These are phyloP conservation scores for Oxytropis ochrocephala DNA, from an alignment of 306 rosid genomes.

Conservation along the genomic window DNA sequence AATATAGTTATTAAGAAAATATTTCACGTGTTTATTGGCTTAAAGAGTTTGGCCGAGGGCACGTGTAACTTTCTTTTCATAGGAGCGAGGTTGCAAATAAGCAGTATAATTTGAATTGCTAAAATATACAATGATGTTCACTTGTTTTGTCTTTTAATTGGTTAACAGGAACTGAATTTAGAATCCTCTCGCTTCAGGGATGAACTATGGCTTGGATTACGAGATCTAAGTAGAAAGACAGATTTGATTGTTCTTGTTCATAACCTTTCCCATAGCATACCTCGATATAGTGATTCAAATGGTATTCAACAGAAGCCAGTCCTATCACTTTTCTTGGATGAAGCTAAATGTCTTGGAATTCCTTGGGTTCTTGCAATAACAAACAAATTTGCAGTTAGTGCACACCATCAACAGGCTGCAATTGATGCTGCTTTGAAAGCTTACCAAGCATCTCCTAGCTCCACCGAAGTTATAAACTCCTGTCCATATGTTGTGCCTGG, in stretches of 20 bases:
- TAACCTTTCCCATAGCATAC: conserved; percentile 86
- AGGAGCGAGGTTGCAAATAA: not conserved
- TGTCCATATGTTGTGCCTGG: conserved; percentile 77
- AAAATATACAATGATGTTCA: not conserved
- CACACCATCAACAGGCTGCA: conserved; percentile 78
- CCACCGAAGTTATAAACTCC: conserved; percentile 69
- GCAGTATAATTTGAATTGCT: not conserved
- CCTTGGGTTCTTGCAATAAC: conserved; percentile 98
- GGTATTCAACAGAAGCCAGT: conserved; percentile 60
- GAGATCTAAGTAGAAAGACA: conserved; percentile 71
- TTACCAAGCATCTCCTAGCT: conserved; percentile 65
- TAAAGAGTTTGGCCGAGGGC: not conserved
- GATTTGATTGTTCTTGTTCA: conserved; percentile 90
- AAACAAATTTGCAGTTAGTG: conserved; percentile 92
- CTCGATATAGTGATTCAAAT: conserved; percentile 51
- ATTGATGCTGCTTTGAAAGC: conserved; percentile 73
- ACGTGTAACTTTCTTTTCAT: not conserved
- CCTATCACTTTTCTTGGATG: conserved; percentile 77
- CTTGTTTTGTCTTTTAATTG: not conserved
- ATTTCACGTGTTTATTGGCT: conserved; percentile 1
- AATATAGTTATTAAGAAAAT: not conserved
- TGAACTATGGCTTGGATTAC: conserved; percentile 85
- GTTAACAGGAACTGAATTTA: conserved; percentile 56
- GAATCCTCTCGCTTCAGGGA: conserved; percentile 68
- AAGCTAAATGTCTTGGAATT: conserved; percentile 92